Conservation (phyloP, 139 green algal species). For the Coccomyxa sp. region DNA sequence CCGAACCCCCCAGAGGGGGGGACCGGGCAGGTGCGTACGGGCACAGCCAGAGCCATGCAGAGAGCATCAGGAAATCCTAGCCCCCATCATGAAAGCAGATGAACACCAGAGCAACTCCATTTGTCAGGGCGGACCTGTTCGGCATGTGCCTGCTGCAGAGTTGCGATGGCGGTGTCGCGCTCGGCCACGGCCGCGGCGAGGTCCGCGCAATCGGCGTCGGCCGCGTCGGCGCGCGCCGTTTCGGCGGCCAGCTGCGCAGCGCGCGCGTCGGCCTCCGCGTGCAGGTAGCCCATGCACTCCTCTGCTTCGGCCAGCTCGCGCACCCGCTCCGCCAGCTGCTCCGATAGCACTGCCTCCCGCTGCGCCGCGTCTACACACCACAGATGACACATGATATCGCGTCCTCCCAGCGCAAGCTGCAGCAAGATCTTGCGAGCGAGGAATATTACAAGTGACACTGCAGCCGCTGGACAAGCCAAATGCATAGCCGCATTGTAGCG, state of each 20-base stretch:
- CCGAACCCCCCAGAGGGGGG: too few relatives aligned
- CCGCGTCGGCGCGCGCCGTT: not conserved
- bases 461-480: too few relatives aligned
- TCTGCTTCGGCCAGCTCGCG: not conserved
- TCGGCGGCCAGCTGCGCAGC: not conserved
- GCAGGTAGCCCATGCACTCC: not conserved
- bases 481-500: too few relatives aligned
- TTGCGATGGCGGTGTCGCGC: not conserved
- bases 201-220: not conserved
- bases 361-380: not conserved
- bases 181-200: not conserved
- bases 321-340: not conserved
- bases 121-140: not conserved
- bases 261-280: not conserved
- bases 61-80: too few relatives aligned
- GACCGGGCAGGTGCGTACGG: too few relatives aligned
- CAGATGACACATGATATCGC: too few relatives aligned
- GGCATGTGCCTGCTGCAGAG: not conserved
- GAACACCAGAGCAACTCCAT: not conserved
- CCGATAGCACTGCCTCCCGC: not conserved
- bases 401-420: too few relatives aligned
- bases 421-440: too few relatives aligned
- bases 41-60: too few relatives aligned
- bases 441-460: too few relatives aligned
- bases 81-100: too few relatives aligned